Evolutionary conservation across 1,284 basidiomycete genomes (phyloP).

Genomic region (Ustilago vetiveriae): DNA sequence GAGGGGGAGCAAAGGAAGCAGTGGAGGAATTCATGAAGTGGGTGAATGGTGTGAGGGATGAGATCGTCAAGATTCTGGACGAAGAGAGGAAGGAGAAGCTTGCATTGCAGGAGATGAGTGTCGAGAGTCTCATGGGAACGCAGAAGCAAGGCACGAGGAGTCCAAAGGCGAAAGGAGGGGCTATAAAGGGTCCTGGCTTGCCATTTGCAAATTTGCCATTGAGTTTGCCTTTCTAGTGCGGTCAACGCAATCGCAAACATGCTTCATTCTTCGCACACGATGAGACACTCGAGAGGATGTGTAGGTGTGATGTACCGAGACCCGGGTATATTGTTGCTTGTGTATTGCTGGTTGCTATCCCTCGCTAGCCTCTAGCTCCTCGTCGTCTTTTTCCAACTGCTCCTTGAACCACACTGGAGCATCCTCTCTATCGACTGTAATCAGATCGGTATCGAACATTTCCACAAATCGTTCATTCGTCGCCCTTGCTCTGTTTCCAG

Average conservation of each 20-base stretch:
- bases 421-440: constrained; percentile 40
- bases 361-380: constrained; percentile 25
- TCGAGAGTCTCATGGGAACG: background rate
- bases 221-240: constrained; percentile 18
- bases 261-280: no score
- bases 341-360: no score
- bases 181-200: background rate
- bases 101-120: constrained; percentile 21
- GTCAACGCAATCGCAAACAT: no score
- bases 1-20: constrained; percentile 70
- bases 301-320: no score
- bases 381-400: constrained; percentile 44
- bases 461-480: constrained; percentile 65
- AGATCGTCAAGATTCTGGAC: constrained; percentile 26
- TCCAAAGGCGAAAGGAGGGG: background rate
- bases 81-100: constrained; percentile 21
- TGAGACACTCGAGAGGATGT: no score
- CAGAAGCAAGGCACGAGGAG: background rate
- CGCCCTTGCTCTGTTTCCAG: constrained; percentile 54
- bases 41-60: constrained; percentile 23
- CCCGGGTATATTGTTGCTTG: background rate
- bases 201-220: constrained; percentile 28
- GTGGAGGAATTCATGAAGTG: constrained; percentile 57
- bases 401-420: constrained; percentile 58
- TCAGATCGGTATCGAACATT: constrained; percentile 64